Evolutionary conservation across 164 flowering plant genomes (phyloP).

Genomic region (Chloranthus sessilifolius): DNA sequence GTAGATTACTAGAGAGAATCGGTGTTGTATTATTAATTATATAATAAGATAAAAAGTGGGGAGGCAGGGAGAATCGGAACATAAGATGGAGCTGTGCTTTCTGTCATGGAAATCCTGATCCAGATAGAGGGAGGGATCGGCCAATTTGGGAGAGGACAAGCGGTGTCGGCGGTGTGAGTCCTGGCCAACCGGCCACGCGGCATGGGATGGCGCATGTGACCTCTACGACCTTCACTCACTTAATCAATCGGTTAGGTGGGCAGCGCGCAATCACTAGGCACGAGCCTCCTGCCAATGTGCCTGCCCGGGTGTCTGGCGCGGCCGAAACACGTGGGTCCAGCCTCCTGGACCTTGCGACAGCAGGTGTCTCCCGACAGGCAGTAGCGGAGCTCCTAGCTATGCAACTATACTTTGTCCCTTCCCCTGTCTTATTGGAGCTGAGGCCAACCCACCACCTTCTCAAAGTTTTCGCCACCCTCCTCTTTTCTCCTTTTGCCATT

Average conservation of each 20-base stretch:
- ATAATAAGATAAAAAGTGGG: neutral
- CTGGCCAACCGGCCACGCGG: slow-evolving; percentile 6
- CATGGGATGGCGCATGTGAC: slow-evolving; percentile 2
- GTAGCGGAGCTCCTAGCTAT: neutral
- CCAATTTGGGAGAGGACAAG: slow-evolving; percentile 5
- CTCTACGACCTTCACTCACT: neutral
- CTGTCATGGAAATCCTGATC: slow-evolving; percentile 1
- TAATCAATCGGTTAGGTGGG: neutral
- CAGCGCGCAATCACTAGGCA: neutral
- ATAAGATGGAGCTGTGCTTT: neutral
- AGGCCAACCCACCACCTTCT: neutral
- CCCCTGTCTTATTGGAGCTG: neutral
- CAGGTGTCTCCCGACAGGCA: neutral
- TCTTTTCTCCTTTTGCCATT: neutral
- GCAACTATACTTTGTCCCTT: neutral
- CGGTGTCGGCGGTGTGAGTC: slow-evolving; percentile 7
- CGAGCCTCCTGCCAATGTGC: neutral
- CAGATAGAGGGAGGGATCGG: neutral
- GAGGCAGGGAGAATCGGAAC: neutral
- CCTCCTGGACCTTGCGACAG: neutral
- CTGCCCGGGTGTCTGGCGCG: slow-evolving; percentile 4
- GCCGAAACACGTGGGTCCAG: slow-evolving; percentile 6
- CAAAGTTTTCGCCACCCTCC: neutral
- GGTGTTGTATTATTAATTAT: no score
- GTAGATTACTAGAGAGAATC: neutral